These are phyloP conservation scores for Kondoa malvinella DNA, from an alignment of 768 basidiomycete genomes.

Conservation along the genomic window DNA sequence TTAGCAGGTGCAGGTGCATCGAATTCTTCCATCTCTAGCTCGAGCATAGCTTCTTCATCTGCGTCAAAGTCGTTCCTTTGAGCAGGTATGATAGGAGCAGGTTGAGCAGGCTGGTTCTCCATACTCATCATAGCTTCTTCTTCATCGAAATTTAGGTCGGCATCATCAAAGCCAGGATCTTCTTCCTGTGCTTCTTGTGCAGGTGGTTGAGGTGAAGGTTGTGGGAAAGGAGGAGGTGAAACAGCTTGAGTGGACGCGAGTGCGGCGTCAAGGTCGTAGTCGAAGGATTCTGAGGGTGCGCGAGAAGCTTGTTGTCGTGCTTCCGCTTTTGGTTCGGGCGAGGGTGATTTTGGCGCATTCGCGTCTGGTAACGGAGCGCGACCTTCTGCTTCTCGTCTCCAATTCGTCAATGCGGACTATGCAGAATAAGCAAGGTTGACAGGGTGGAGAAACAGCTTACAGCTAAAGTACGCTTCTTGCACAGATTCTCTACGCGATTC, in stretches of 20 bases:
- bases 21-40: slow-evolving; percentile 6
- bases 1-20: neutral
- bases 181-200: neutral
- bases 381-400: slow-evolving; percentile 46
- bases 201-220: neutral
- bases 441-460: slow-evolving; percentile 37
- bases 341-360: slow-evolving; percentile 2
- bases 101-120: slow-evolving; percentile 27
- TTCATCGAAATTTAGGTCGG: slow-evolving; percentile 21
- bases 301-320: neutral
- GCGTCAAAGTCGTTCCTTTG: slow-evolving; percentile 15
- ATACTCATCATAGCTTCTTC: slow-evolving; percentile 41
- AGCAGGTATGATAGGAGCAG: too few species aligned
- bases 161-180: slow-evolving; percentile 13
- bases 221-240: slow-evolving; percentile 1
- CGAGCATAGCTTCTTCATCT: slow-evolving; percentile 24
- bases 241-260: neutral
- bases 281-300: neutral
- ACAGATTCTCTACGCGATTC: slow-evolving; percentile 67
- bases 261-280: slow-evolving; percentile 10
- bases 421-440: neutral
- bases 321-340: neutral
- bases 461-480: slow-evolving; percentile 67
- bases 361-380: neutral
- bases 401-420: slow-evolving; percentile 55